Conservation (phyloP, 2,329 filamentous ascomycete species). For the Leptographium lundbergii region DNA sequence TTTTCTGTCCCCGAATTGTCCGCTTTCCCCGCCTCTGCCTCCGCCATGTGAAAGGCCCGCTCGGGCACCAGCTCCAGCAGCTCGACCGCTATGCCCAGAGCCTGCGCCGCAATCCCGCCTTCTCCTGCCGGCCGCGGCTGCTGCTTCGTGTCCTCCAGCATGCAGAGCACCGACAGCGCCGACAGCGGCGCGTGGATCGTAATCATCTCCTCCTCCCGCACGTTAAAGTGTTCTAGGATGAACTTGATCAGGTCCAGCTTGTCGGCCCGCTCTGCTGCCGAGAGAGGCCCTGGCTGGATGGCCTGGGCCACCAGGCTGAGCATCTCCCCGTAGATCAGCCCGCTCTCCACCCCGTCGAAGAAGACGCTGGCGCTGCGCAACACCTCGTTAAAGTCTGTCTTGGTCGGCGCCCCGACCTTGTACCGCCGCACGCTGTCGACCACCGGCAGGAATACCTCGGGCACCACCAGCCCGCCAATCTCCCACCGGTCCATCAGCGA, state of each 20-base stretch:
- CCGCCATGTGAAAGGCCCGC: conserved; percentile 38
- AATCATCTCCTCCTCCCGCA: conserved; percentile 93
- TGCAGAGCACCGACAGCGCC: conserved; percentile 49
- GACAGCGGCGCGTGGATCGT: conserved; percentile 71
- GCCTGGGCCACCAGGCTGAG: conserved; percentile 52
- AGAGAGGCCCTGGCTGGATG: conserved; percentile 33
- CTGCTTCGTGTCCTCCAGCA: conserved; percentile 42
- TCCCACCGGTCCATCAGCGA: conserved; percentile 99
- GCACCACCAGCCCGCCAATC: conserved; percentile 80
- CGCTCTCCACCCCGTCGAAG: conserved; percentile 93
- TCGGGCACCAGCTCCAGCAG: conserved; percentile 54
- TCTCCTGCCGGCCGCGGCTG: conserved; percentile 8
- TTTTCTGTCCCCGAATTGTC: too few species aligned
- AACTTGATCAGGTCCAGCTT: conserved; percentile 68
- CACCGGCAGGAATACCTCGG: conserved; percentile 76
- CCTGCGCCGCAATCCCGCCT: conserved; percentile 15
- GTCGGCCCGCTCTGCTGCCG: conserved; percentile 36
- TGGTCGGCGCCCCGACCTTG: conserved; percentile 50
- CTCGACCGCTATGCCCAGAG: conserved; percentile 37
- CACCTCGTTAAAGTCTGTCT: conserved; percentile 69
- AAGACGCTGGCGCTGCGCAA: conserved; percentile 88
- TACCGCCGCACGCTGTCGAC: conserved; percentile 70
- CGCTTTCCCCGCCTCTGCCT: conserved; percentile 13
- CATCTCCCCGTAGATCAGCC: conserved; percentile 80
- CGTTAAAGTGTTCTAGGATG: conserved; percentile 77